Evolutionary conservation across 75 land plant genomes (phyloP).

Genomic region (Larix kaempferi): DNA sequence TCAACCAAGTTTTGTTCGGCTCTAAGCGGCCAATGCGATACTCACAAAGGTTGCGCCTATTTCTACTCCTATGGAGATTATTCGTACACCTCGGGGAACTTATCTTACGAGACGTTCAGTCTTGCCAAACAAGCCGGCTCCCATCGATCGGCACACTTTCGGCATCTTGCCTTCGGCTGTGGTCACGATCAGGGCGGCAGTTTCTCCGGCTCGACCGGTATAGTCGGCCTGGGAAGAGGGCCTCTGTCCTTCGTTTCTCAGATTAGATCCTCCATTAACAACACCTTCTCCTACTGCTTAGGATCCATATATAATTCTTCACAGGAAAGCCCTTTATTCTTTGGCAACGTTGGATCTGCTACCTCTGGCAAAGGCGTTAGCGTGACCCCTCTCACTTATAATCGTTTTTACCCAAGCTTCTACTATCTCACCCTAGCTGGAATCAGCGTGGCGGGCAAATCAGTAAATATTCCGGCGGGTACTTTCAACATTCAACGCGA

Average conservation of each 20-base stretch:
- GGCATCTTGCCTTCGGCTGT: background rate
- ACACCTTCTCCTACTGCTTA: conserved; percentile 30
- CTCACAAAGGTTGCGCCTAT: background rate
- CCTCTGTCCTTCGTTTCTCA: background rate
- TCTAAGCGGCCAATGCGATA: background rate
- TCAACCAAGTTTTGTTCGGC: background rate
- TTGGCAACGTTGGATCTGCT: conserved; percentile 12
- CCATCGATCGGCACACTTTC: background rate
- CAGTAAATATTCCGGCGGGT: background rate
- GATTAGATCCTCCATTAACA: conserved; percentile 4
- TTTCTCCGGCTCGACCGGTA: background rate
- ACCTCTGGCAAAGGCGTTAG: background rate
- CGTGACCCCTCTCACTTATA: conserved; percentile 12
- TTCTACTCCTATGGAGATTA: background rate
- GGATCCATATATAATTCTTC: conserved; percentile 10
- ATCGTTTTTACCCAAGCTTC: conserved; percentile 4
- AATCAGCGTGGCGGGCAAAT: conserved; percentile 7
- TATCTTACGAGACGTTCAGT: background rate
- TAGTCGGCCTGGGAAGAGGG: background rate
- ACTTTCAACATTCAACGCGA: conserved; percentile 5
- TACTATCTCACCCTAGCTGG: conserved; percentile 18
- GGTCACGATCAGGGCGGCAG: background rate
- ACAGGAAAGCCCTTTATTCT: conserved; percentile 13
- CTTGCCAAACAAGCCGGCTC: background rate
- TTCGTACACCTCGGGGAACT: background rate